phyloP scores from a whole-genome alignment of 2,329 filamentous ascomycete species.

The Ophiostoma pallidulum region DNA sequence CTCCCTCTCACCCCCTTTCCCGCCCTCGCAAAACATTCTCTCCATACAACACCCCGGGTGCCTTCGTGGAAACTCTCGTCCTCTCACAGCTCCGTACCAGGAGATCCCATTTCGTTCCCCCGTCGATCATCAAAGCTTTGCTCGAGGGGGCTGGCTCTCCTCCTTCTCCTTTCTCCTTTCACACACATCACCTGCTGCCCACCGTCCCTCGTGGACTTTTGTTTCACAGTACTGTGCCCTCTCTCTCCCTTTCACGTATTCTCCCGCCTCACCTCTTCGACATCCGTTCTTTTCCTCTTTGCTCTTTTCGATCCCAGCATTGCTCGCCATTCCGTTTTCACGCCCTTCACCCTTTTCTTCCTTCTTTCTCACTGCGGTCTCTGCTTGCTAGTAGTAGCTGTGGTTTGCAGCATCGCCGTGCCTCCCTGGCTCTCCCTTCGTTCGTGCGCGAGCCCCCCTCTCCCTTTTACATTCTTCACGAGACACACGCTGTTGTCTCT shows the following conservation, averaged over 20 bases:
- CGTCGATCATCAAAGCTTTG: conserved; percentile 26
- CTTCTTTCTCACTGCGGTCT: neutral
- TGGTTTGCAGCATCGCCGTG: neutral
- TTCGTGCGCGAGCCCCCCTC: conserved; percentile 5
- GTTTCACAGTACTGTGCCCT: no score
- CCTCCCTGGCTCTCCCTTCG: conserved; percentile 4
- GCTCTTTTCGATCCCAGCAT: no score
- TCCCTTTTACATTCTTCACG: conserved; percentile 8
- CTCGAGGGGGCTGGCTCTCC: conserved; percentile 27
- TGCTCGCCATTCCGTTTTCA: no score
- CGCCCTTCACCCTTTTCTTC: conserved; percentile 18
- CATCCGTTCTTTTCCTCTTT: no score
- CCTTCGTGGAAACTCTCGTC: conserved; percentile 22
- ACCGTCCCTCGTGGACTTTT: no score
- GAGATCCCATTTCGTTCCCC: conserved; percentile 22
- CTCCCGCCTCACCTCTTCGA: no score
- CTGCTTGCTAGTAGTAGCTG: no score
- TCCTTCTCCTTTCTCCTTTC: conserved; percentile 15
- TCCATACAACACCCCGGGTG: conserved; percentile 11
- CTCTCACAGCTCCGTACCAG: conserved; percentile 20
- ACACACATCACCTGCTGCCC: no score
- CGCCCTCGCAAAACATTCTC: conserved; percentile 12
- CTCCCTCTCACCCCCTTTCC: conserved; percentile 20
- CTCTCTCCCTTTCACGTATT: no score
- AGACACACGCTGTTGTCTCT: neutral